Evolutionary conservation across 75 land plant genomes (phyloP), one percentile per base, ranked within the genome.

Genomic region (Larix kaempferi): DNA sequence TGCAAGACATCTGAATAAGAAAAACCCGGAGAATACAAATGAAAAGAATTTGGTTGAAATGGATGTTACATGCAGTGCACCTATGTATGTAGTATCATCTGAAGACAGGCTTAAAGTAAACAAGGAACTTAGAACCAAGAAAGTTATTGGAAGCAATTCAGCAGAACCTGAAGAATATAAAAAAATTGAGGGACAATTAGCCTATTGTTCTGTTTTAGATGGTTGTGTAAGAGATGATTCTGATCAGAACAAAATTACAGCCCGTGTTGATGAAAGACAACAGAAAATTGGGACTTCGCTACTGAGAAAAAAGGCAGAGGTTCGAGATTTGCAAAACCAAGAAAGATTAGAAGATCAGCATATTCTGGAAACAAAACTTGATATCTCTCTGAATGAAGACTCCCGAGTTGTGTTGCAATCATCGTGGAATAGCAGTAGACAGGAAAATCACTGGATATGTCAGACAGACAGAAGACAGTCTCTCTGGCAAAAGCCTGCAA

Each of bases 1-100:
- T 63, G 84, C 78, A 17, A 82, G 91, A 17, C 59, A 75, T 82
- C 25, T 88, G 26, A 44, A 37, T 12, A 88, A 88, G 74, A 88
- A 82, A 58, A 74, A 75, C 11, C 56, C 65, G 39, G 87, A 80
- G 41, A 64, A 11, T 74, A 29, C 26, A 13, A 83, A 83, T 57
- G 61, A 37, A 66, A 73, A 26, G 75, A 56, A n/a, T 77, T 71
- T 17, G 17, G 41, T 33, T 52, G 56, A 35, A 22, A 39, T 14
- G 5, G 63, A 49, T 59, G 76, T 74, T 60, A 78, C 62, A 35
- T 82, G 72, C 63, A 58, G 63, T 59, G 80, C 77, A 63, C 57
- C 13, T 55, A 26, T 56, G 15, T 22, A 23, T 74, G 58, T 17
- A 15, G 23, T 41, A 26, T 74, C 37, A 16, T 27, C 57, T 54